Conservation (phyloP, 2,329 filamentous ascomycete species). For the Sporothrix phasma region DNA sequence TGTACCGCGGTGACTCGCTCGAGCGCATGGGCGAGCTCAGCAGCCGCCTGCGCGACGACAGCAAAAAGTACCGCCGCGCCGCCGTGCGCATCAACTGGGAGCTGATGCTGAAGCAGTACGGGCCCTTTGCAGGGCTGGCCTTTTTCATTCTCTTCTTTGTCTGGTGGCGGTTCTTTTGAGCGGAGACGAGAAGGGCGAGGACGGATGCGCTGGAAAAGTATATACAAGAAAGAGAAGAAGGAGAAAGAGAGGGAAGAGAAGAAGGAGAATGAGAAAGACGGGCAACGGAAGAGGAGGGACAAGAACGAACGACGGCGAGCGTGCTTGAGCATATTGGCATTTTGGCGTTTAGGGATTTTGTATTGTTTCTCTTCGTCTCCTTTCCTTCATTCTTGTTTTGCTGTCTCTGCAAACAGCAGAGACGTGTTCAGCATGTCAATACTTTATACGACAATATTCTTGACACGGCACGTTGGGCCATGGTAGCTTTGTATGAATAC, state of each 20-base stretch:
- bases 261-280: background rate
- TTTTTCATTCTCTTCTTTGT: constrained; percentile 79
- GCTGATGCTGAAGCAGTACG: constrained; percentile 90
- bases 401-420: background rate
- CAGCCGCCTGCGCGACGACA: constrained; percentile 77
- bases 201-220: background rate
- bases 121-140: constrained; percentile 72
- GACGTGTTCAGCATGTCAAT: background rate
- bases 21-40: constrained; percentile 97
- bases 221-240: background rate
- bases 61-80: constrained; percentile 84
- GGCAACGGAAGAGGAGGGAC: background rate
- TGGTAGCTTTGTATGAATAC: background rate
- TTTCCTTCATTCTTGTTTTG: background rate
- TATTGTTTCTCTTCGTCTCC: background rate
- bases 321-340: constrained; percentile 6
- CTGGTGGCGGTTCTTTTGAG: constrained; percentile 83
- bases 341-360: background rate
- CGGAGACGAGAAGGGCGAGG: background rate
- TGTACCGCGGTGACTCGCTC: constrained; percentile 88
- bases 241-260: background rate
- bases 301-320: background rate
- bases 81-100: constrained; percentile 98
- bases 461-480: background rate
- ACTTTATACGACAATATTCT: background rate